These are phyloP conservation scores for Penicillium nordicum DNA, from an alignment of 2,329 filamentous ascomycete species.

Conservation along the genomic window DNA sequence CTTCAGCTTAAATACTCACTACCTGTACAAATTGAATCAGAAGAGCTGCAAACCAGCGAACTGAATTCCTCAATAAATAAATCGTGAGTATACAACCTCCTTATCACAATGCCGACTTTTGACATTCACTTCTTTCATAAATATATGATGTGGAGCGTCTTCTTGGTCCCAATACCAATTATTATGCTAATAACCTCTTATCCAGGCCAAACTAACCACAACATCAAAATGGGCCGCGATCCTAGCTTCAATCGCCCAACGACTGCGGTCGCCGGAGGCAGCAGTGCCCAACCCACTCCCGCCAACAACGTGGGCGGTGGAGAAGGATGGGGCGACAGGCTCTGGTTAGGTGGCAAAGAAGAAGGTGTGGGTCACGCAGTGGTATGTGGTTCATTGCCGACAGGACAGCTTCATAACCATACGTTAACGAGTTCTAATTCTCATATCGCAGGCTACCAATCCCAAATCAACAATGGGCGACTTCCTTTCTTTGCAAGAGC, in stretches of 20 bases:
- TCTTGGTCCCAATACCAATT: fast-evolving
- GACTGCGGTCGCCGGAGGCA: constrained; percentile 22
- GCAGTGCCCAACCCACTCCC: constrained; percentile 27
- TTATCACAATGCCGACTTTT: background rate
- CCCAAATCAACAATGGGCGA: constrained; percentile 26
- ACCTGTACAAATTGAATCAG: background rate
- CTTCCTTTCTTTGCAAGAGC: constrained; percentile 28
- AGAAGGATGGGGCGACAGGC: constrained; percentile 22
- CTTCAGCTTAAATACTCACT: background rate
- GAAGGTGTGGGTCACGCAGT: constrained; percentile 25
- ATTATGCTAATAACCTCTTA: too few species aligned
- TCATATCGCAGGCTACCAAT: constrained; percentile 17
- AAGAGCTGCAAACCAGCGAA: too few species aligned
- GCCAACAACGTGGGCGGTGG: constrained; percentile 29
- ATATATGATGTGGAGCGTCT: background rate
- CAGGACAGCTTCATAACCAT: too few species aligned
- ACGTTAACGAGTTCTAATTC: background rate
- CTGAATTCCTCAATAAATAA: too few species aligned
- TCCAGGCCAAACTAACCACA: background rate
- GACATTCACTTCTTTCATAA: background rate
- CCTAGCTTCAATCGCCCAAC: constrained; percentile 13
- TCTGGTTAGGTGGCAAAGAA: constrained; percentile 21
- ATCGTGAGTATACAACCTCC: background rate
- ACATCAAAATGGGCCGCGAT: background rate
- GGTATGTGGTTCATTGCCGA: constrained; percentile 15